A percentile compares a stretch with the other conserved stretches of the same genome.
Conservation (phyloP, 495 filamentous ascomycete species). For the Talaromyces wortmannii region DNA sequence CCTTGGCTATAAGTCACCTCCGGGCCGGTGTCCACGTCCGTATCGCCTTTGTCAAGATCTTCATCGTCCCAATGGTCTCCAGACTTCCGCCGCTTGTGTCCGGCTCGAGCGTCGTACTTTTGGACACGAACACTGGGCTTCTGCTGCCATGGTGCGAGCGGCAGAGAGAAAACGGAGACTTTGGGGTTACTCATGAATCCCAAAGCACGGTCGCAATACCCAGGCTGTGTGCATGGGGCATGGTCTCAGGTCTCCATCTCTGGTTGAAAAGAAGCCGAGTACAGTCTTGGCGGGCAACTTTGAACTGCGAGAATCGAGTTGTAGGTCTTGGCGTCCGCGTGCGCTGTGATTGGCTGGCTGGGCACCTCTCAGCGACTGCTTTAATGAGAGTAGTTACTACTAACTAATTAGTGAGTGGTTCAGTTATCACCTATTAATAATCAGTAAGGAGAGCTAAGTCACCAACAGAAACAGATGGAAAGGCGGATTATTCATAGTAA, state of each 20-base stretch:
- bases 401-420: no score
- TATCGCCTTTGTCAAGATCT: conserved; percentile 21
- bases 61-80: conserved; percentile 19
- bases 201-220: not conserved
- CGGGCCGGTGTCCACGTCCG: conserved; percentile 22
- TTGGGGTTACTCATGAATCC: conserved; percentile 4
- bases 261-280: not conserved
- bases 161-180: conserved; percentile 29
- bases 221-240: not conserved
- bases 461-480: no score
- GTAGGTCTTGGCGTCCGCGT: not conserved
- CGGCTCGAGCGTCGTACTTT: conserved; percentile 22
- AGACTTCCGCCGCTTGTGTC: conserved; percentile 29
- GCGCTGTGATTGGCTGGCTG: not conserved
- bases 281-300: no score
- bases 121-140: conserved; percentile 23
- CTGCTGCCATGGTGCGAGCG: conserved; percentile 33
- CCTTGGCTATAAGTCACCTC: conserved; percentile 15
- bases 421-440: no score
- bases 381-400: no score
- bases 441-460: no score
- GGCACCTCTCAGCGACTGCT: no score
- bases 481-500: no score
- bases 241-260: not conserved
- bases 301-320: no score